A percentile compares a stretch with the other conserved stretches of the same genome.
These are phyloP conservation scores for Coleophoma eucalyptorum DNA, from an alignment of 2,329 filamentous ascomycete genomes.

Conservation along the genomic window DNA sequence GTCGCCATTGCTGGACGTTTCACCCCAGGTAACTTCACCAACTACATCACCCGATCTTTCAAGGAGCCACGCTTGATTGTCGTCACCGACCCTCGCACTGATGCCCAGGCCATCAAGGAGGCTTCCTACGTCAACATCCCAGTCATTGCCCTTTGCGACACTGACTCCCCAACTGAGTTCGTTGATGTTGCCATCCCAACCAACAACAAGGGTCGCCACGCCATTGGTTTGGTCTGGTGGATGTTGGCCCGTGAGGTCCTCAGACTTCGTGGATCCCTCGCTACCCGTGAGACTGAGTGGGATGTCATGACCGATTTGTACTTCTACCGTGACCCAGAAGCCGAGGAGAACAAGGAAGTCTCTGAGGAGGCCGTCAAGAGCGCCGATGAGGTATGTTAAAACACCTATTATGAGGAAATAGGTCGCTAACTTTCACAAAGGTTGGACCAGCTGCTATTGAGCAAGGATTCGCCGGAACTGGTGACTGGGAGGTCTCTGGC, in stretches of 20 bases:
- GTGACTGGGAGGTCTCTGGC: conserved; percentile 82
- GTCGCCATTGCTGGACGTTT: conserved; percentile 98
- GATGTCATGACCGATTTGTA: conserved; percentile 99
- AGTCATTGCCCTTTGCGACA: conserved; percentile 98
- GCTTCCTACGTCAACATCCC: conserved; percentile 99
- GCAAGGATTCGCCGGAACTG: conserved; percentile 65
- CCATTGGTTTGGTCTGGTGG: conserved; percentile 99
- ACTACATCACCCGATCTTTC: conserved; percentile 99
- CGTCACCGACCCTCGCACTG: conserved; percentile 98
- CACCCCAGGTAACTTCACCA: conserved; percentile 99
- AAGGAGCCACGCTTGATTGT: conserved; percentile 99
- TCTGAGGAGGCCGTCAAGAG: conserved; percentile 78
- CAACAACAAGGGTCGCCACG: conserved; percentile 99
- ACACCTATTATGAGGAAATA: background rate
- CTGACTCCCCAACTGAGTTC: conserved; percentile 98
- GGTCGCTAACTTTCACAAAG: conserved; percentile 16
- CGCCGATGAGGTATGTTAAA: conserved; percentile 58
- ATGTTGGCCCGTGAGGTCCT: conserved; percentile 99
- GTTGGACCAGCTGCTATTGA: conserved; percentile 76
- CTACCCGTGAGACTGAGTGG: conserved; percentile 94
- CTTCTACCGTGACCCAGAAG: conserved; percentile 99
- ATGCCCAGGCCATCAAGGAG: conserved; percentile 99
- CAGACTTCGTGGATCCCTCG: conserved; percentile 94
- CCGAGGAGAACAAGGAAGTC: conserved; percentile 97
- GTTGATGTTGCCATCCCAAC: conserved; percentile 99